Evolutionary conservation across 176 grass and related monocot genomes (phyloP).

Genomic region (Phoenix roebelenii): DNA sequence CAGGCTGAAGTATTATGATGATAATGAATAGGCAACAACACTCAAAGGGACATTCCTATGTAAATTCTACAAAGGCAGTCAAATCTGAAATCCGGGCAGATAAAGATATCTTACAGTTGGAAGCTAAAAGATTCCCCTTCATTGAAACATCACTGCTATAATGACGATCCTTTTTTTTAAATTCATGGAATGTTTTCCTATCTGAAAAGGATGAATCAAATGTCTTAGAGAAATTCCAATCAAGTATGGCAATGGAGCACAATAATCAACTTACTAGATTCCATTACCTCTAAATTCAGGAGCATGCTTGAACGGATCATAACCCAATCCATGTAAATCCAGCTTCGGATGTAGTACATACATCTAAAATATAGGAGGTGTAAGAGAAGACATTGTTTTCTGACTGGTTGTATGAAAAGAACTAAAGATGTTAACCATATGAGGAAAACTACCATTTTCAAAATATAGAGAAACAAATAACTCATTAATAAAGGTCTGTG

Average conservation of each 20-base stretch:
- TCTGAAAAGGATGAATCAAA: conserved; percentile 38
- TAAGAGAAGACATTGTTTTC: conserved; percentile 1
- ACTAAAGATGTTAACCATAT: too few relatives aligned
- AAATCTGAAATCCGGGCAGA: not conserved
- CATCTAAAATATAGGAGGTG: conserved; percentile 37
- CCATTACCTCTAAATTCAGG: conserved; percentile 84
- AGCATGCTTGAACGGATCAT: conserved; percentile 89
- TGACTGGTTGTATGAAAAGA: too few relatives aligned
- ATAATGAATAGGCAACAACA: too few relatives aligned
- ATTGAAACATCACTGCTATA: conserved; percentile 41
- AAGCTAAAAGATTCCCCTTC: conserved; percentile 52
- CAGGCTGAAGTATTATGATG: too few relatives aligned
- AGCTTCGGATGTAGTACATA: conserved; percentile 83
- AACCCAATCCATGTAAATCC: conserved; percentile 91
- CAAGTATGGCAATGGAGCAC: not conserved
- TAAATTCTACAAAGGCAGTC: too few relatives aligned
- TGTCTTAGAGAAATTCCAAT: not conserved
- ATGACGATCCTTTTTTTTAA: conserved; percentile 23
- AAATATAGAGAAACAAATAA: too few relatives aligned
- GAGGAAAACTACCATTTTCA: too few relatives aligned
- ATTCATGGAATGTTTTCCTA: conserved; percentile 61
- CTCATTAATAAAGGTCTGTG: too few relatives aligned
- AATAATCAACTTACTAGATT: not conserved
- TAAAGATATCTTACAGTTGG: conserved; percentile 56
- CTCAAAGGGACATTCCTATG: too few relatives aligned